Evolutionary conservation across 176 grass and related monocot species (phyloP), one percentile per base, ranked within the genome.

Genomic region (Triticum turgidum): DNA sequence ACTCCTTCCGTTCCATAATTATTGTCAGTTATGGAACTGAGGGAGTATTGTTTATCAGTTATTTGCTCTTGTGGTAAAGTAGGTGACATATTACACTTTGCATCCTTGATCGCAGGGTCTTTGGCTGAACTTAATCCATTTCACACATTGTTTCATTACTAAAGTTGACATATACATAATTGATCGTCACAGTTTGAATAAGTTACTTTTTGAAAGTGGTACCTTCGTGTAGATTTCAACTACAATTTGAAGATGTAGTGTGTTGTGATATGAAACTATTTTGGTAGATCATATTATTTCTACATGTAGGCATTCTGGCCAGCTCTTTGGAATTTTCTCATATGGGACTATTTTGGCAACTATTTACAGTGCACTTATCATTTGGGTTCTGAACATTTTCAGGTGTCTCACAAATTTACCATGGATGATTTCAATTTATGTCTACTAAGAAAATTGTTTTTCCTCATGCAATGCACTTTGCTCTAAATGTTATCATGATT

Each of bases 321-420:
- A 64, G 18, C 35, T 11, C n/a, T 42, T 79, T 64, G 13, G 34
- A 80, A 10, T 64, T 42, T 18, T 27, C 35, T 41, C 8, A 1
- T 64, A 80, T 80, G 77, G 12, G 5, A 41, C 35, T 80, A 64
- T 17, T 54, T 79, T 64, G 12, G n/a, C 59, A 80, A 80, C 37
- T 63, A 42, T 59, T 64, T 10, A 63, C 13, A 32, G 15, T 38
- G 42, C 34, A 9, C 7, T 5, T 14, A 80, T 3, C 13, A 25
- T 80, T 80, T 80, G 58, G 59, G 9, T 54, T 14, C 44, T 13
- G 13, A 27, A 24, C 32, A 33, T 56, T 56, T 30, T 59, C 56
- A 78, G 51, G 51, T 37, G 11, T n/a, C 35, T 25, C 24, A 37
- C 35, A 13, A 32, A 3, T 47, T n/a, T 13, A 35, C 64, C 11